These are phyloP conservation scores for Sporothrix variecibatus DNA, from an alignment of 2,329 filamentous ascomycete species.

Conservation along the genomic window DNA sequence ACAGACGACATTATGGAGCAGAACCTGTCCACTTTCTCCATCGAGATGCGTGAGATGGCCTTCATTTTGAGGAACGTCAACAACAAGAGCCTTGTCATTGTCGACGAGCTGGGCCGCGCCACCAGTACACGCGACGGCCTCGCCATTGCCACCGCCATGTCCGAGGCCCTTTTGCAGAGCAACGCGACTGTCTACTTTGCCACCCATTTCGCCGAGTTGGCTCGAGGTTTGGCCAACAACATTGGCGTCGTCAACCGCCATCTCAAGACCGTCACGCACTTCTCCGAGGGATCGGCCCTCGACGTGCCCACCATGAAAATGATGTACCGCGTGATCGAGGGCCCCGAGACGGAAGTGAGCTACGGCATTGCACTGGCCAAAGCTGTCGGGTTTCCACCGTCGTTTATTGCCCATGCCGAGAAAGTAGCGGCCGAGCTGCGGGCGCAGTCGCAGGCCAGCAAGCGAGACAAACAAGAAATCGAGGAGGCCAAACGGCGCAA, in stretches of 20 bases:
- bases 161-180: constrained; percentile 81
- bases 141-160: constrained; percentile 85
- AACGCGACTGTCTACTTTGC: constrained; percentile 85
- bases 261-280: constrained; percentile 66
- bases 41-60: constrained; percentile 94
- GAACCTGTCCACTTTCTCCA: constrained; percentile 89
- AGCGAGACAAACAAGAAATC: constrained; percentile 37
- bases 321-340: constrained; percentile 80
- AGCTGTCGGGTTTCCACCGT: constrained; percentile 71
- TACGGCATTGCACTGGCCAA: constrained; percentile 85
- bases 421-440: constrained; percentile 64
- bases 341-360: constrained; percentile 67
- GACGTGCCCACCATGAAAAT: constrained; percentile 70
- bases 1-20: constrained; percentile 86
- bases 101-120: constrained; percentile 90
- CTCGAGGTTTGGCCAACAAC: constrained; percentile 71
- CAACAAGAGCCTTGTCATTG: constrained; percentile 72
- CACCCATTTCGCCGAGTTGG: constrained; percentile 86
- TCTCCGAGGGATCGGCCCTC: constrained; percentile 33
- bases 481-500: constrained; percentile 60
- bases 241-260: constrained; percentile 82
- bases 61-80: constrained; percentile 88
- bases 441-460: constrained; percentile 53
- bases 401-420: constrained; percentile 69
- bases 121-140: constrained; percentile 88